Percentiles rank a stretch among this genome's conserved stretches.
Evolutionary conservation across 352 stramenopile genomes (phyloP).

Genomic region (Phytophthora brassicae): DNA sequence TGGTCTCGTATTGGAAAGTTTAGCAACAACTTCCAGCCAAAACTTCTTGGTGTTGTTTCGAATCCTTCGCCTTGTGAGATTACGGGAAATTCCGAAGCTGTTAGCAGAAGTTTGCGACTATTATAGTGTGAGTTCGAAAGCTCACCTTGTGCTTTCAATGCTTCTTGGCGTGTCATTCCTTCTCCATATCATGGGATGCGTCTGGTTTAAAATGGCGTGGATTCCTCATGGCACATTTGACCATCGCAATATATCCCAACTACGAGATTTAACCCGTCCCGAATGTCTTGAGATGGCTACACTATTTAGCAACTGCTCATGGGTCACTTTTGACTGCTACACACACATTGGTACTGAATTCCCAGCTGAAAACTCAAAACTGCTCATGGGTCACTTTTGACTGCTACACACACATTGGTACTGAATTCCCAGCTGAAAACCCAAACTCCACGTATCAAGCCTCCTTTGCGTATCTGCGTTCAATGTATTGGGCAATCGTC

Average conservation of each 20-base stretch:
- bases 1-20: slow-evolving; percentile 45
- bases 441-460: slow-evolving; percentile 39
- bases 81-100: slow-evolving; percentile 44
- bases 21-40: slow-evolving; percentile 17
- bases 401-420: not conserved
- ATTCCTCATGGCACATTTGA: slow-evolving; percentile 2
- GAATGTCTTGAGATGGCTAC: slow-evolving; percentile 59
- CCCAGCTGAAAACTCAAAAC: slow-evolving; percentile 36
- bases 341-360: slow-evolving; percentile 22
- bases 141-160: slow-evolving; percentile 48
- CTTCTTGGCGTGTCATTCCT: slow-evolving; percentile 52
- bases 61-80: slow-evolving; percentile 46
- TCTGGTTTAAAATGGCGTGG: slow-evolving; percentile 74
- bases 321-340: not conserved
- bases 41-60: slow-evolving; percentile 47
- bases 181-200: slow-evolving; percentile 63
- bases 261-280: slow-evolving; percentile 1
- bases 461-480: slow-evolving; percentile 68
- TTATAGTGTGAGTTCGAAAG: slow-evolving; percentile 63
- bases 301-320: slow-evolving; percentile 26
- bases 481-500: slow-evolving; percentile 77
- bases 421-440: slow-evolving; percentile 48
- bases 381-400: not conserved
- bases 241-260: not conserved
- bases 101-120: slow-evolving; percentile 59